Evolutionary conservation across 1,284 basidiomycete species (phyloP).

Genomic region (Cryptococcus amylolentus): DNA sequence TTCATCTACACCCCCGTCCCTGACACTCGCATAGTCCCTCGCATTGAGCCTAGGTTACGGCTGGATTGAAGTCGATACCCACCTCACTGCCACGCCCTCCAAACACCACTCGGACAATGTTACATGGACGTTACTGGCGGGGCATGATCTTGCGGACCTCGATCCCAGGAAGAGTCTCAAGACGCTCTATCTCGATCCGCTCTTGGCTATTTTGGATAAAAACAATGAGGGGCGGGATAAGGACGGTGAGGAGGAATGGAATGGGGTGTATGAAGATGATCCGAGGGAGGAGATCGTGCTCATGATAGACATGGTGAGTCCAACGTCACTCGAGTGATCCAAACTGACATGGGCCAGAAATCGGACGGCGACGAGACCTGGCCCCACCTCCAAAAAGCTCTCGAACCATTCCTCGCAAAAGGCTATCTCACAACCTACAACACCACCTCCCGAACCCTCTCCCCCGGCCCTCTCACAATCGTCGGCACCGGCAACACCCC

Average conservation of each 20-base stretch:
- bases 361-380: slow-evolving; percentile 25
- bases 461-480: slow-evolving; percentile 33
- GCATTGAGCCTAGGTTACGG: slow-evolving; percentile 26
- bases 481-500: slow-evolving; percentile 41
- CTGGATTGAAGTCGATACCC: slow-evolving; percentile 30
- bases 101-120: not conserved
- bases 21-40: slow-evolving; percentile 13
- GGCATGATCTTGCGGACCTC: slow-evolving; percentile 23
- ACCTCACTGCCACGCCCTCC: slow-evolving; percentile 8
- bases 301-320: slow-evolving; percentile 32
- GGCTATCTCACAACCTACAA: slow-evolving; percentile 31
- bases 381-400: slow-evolving; percentile 20
- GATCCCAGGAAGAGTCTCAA: slow-evolving; percentile 18
- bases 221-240: slow-evolving; percentile 9
- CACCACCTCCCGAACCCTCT: slow-evolving; percentile 13
- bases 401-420: slow-evolving; percentile 24
- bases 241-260: slow-evolving; percentile 3
- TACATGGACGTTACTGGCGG: slow-evolving; percentile 15
- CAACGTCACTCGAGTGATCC: not conserved
- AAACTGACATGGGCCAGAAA: slow-evolving; percentile 10
- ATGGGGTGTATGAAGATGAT: slow-evolving; percentile 21
- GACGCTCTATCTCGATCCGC: slow-evolving; percentile 24
- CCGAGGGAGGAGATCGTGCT: slow-evolving; percentile 21
- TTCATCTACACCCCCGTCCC: not conserved
- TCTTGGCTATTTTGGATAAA: slow-evolving; percentile 22